Evolutionary conservation across 495 filamentous ascomycete genomes (phyloP).

Genomic region (Penicillium cinerascens): DNA sequence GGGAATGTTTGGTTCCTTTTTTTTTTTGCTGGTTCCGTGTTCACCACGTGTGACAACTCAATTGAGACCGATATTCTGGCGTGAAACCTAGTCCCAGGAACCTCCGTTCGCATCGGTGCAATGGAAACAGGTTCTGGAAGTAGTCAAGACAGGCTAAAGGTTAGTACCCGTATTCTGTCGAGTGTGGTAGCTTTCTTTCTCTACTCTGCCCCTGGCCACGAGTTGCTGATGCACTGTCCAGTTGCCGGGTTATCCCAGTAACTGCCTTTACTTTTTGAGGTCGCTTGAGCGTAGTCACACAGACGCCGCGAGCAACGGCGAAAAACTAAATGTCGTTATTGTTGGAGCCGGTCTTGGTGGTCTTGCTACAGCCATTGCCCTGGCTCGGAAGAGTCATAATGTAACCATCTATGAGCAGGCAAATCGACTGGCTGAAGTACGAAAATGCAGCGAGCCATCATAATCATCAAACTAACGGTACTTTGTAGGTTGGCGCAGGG

Average conservation of each 20-base stretch:
- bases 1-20: no score
- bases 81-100: neutral
- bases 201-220: no score
- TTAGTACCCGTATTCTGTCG: neutral
- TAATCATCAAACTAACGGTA: neutral
- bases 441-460: neutral
- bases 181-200: neutral
- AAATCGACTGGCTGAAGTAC: neutral
- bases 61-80: neutral
- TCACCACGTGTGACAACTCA: neutral
- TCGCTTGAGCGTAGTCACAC: neutral
- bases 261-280: conserved; percentile 1
- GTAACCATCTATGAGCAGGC: conserved; percentile 7
- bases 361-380: conserved; percentile 3
- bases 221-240: neutral
- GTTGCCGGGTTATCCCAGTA: conserved; percentile 4
- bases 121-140: neutral
- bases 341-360: conserved; percentile 2
- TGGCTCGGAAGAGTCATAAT: neutral
- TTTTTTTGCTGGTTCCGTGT: no score
- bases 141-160: neutral
- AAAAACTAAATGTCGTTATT: neutral
- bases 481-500: conserved; percentile 49
- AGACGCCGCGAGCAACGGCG: neutral
- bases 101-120: neutral